These are phyloP conservation scores for Dendrothele bispora DNA, from an alignment of 768 basidiomycete genomes.

Conservation along the genomic window DNA sequence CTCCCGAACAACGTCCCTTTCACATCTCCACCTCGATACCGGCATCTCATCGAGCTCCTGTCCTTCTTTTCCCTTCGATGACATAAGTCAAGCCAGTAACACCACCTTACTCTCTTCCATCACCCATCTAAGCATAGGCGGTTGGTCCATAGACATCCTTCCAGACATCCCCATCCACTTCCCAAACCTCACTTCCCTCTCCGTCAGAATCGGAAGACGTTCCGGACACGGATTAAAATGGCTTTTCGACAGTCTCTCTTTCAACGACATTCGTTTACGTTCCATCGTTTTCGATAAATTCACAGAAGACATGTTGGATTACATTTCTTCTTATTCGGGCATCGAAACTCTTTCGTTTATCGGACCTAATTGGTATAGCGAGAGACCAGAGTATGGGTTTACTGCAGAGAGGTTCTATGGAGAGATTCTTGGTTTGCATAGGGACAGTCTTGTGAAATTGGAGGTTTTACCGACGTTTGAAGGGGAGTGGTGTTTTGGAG, in stretches of 20 bases:
- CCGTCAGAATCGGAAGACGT: too few species aligned
- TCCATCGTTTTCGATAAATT: neutral
- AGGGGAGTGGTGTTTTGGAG: constrained; percentile 1
- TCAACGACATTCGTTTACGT: neutral
- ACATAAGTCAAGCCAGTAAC: too few species aligned
- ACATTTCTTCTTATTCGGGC: constrained; percentile 1
- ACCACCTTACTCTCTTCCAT: neutral
- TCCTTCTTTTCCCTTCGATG: neutral
- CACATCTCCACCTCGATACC: neutral
- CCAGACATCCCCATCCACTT: neutral
- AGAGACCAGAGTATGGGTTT: neutral
- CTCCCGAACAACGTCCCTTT: neutral
- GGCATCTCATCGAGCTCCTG: neutral
- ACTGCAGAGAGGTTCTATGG: neutral
- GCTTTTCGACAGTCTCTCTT: neutral
- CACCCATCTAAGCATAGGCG: neutral
- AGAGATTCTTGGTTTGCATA: neutral
- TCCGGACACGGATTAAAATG: too few species aligned
- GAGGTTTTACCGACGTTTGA: neutral
- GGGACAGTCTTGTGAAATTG: neutral
- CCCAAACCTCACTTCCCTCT: neutral
- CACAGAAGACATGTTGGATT: neutral
- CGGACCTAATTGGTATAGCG: neutral
- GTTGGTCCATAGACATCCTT: neutral
- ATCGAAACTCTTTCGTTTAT: neutral